A percentile compares a stretch with the other conserved stretches of the same genome.
Evolutionary conservation across 257 asterid genomes (phyloP).

Genomic region (Jasminum sambac): DNA sequence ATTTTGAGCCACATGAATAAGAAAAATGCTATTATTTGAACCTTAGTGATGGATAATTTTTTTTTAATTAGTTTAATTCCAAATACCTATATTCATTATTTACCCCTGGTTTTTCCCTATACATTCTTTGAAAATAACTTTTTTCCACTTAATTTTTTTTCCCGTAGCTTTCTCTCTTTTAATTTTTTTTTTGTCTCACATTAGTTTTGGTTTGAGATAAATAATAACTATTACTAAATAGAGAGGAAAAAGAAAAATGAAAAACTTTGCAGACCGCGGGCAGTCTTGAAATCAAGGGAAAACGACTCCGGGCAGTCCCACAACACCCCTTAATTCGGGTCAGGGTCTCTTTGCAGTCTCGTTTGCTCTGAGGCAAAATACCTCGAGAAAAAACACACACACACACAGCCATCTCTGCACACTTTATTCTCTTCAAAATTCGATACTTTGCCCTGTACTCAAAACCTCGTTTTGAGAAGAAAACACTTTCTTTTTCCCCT

Average conservation of each 20-base stretch:
- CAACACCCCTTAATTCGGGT: slow-evolving; percentile 35
- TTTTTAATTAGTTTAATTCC: too few relatives aligned
- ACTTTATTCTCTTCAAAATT: slow-evolving; percentile 89
- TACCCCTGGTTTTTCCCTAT: too few relatives aligned
- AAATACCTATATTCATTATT: too few relatives aligned
- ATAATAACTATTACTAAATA: too few relatives aligned
- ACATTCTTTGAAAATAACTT: too few relatives aligned
- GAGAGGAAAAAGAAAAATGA: neutral
- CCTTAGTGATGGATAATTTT: too few relatives aligned
- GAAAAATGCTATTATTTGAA: too few relatives aligned
- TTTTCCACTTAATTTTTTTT: too few relatives aligned
- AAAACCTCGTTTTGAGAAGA: slow-evolving; percentile 52
- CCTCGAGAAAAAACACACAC: slow-evolving; percentile 26
- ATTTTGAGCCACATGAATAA: too few relatives aligned
- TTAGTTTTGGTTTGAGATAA: too few relatives aligned
- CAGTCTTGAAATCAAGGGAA: slow-evolving; percentile 28
- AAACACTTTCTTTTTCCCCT: slow-evolving; percentile 23
- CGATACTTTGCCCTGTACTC: slow-evolving; percentile 72
- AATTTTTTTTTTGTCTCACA: too few relatives aligned
- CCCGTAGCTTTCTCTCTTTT: too few relatives aligned
- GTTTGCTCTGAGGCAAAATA: slow-evolving; percentile 31
- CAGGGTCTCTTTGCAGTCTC: slow-evolving; percentile 32
- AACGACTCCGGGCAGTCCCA: slow-evolving; percentile 36
- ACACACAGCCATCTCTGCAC: slow-evolving; percentile 32
- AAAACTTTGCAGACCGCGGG: slow-evolving; percentile 44